phyloP scores from a whole-genome alignment of 441 rosid genomes.

The Metrosideros polymorpha region DNA sequence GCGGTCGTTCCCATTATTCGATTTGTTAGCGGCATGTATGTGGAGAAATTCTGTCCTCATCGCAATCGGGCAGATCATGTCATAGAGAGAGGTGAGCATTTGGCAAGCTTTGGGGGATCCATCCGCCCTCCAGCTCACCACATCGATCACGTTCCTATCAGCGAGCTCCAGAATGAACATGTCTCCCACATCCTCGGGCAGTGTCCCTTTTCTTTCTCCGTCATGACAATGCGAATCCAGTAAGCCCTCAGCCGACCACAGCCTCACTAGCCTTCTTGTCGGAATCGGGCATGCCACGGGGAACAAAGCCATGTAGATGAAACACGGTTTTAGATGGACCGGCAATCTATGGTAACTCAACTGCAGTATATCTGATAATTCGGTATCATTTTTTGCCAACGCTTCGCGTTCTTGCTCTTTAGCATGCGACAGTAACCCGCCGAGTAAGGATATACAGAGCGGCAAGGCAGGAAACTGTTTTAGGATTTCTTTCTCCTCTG shows the following conservation, averaged over 20 bases:
- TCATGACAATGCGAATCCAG: background rate
- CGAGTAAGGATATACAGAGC: background rate
- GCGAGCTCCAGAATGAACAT: background rate
- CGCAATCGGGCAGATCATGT: accelerated
- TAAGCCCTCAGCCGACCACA: background rate
- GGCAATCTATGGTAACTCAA: background rate
- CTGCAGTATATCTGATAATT: background rate
- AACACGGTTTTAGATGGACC: background rate
- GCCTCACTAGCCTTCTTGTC: background rate
- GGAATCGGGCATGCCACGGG: accelerated
- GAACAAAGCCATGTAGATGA: background rate
- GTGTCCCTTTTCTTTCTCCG: accelerated
- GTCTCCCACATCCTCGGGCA: background rate
- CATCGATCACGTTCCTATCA: background rate
- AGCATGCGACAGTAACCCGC: background rate
- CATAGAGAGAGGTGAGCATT: background rate
- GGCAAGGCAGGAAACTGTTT: accelerated
- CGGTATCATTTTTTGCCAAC: accelerated
- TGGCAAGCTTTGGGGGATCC: background rate
- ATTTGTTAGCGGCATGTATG: background rate
- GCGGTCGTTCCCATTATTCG: accelerated
- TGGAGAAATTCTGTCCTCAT: accelerated
- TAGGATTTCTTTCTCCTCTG: accelerated
- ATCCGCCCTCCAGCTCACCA: background rate
- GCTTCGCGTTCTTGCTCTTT: accelerated